Evolutionary conservation across 1,284 basidiomycete genomes (phyloP).

Genomic region (Ustilago vetiveriae): DNA sequence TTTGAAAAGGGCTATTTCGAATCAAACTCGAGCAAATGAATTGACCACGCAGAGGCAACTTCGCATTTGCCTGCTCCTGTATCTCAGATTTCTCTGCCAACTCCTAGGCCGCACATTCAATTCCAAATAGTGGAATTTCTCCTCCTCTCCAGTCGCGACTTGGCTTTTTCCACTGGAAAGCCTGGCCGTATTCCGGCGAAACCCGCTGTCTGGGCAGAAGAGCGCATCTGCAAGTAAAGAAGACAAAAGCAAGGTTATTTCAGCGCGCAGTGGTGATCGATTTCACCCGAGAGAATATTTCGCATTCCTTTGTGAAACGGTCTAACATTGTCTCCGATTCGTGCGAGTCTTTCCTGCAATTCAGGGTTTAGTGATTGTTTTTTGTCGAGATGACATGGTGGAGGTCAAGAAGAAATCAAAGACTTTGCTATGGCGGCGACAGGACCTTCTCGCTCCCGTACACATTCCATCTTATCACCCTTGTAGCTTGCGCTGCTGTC

Average conservation of each 20-base stretch:
- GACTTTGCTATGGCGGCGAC: too few species aligned
- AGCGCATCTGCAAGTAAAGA: neutral
- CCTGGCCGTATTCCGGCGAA: conserved; percentile 22
- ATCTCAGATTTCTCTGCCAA: too few species aligned
- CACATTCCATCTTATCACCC: neutral
- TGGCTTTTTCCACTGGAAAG: neutral
- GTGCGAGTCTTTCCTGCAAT: conserved; percentile 14
- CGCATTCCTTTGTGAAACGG: neutral
- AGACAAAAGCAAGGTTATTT: neutral
- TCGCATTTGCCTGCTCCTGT: too few species aligned
- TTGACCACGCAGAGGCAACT: neutral
- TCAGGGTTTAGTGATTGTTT: too few species aligned
- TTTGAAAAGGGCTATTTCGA: neutral
- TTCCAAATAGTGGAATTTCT: conserved; percentile 1
- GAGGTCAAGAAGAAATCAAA: too few species aligned
- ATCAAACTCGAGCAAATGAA: conserved; percentile 1
- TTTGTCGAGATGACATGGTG: too few species aligned
- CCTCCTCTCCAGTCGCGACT: neutral
- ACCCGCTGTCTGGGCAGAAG: conserved; percentile 12
- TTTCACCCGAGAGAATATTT: conserved; percentile 7
- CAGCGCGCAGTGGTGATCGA: conserved; percentile 33
- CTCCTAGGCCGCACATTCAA: too few species aligned
- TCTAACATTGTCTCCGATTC: conserved; percentile 10
- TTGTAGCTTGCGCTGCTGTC: neutral
- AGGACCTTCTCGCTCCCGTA: neutral